Evolutionary conservation across 2,329 filamentous ascomycete genomes (phyloP), one percentile per base, ranked within the genome.

Genomic region (Penicillium capsulatum): DNA sequence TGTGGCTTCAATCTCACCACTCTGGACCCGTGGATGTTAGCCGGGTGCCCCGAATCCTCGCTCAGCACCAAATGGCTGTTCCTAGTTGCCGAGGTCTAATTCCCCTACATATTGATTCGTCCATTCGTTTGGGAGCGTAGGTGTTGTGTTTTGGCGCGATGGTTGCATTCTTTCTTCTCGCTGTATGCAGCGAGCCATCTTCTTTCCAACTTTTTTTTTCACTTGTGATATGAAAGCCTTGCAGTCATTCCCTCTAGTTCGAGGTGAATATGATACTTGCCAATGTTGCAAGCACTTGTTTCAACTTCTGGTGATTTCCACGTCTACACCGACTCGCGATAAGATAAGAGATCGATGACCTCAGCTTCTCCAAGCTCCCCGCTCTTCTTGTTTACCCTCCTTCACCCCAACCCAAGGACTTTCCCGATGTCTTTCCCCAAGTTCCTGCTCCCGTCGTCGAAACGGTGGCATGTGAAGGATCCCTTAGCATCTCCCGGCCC

Each of bases 1-100:
- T 90, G 94, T 50, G 90, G 90, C 39, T 95, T 95, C 60, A 85
- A 86, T 60, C 76, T 91, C 51, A 81, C 80, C 34, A 91, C 86
- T 16, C 74, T 96, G 30, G 83, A 89, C 53, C 77, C 80, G 53
- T 95, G 88, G 83, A 76, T 44, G 31, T 26, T 41, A 14, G 32
- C 79, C 11, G 69, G 73, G 31, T 72, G 74, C 27, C 62, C 64
- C 33, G 68, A 67, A 32, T 79, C 85, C 48, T 75, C 83, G 37
- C 80, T 84, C 35, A 94, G 88, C 68, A 70, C 81, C 36, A 75
- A 75, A 57, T 96, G 90, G 90, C 66, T 95, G 43, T 88, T 94
- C 62, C 80, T 95, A 74, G 81, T 82, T 48, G 92, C 94, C 81
- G 89, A 95, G 63, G 71, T 91, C 42, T 94, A 76, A 27, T 24